These are phyloP conservation scores for Ascochyta fabae DNA, from an alignment of 2,329 filamentous ascomycete species.

Conservation along the genomic window DNA sequence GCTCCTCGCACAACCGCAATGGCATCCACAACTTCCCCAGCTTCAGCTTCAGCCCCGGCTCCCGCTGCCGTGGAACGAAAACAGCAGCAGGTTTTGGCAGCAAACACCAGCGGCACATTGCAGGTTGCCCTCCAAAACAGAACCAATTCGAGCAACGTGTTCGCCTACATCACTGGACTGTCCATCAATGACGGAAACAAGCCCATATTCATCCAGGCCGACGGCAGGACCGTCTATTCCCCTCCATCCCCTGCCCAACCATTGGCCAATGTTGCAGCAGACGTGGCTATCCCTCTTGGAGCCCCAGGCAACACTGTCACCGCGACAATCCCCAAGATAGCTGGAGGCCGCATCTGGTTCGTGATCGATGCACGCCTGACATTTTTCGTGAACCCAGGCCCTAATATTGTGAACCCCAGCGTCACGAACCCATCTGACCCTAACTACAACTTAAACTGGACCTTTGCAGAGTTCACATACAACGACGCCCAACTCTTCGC, in stretches of 20 bases:
- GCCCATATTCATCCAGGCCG: conserved; percentile 68
- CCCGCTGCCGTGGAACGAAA: conserved; percentile 6
- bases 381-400: conserved; percentile 74
- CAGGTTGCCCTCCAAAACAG: conserved; percentile 70
- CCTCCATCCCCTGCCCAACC: conserved; percentile 64
- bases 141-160: conserved; percentile 65
- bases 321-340: conserved; percentile 72
- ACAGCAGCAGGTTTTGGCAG: conserved; percentile 32
- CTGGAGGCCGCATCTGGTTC: conserved; percentile 76
- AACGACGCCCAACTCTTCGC: conserved; percentile 57
- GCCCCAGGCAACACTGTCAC: conserved; percentile 64
- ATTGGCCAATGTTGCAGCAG: conserved; percentile 59
- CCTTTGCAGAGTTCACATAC: conserved; percentile 57
- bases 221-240: conserved; percentile 70
- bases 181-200: conserved; percentile 66
- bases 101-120: conserved; percentile 53
- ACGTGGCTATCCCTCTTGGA: conserved; percentile 71
- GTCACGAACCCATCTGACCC: conserved; percentile 67
- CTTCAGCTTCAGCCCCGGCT: conserved; percentile 4
- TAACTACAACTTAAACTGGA: conserved; percentile 54
- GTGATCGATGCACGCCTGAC: conserved; percentile 65
- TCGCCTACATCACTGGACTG: conserved; percentile 74
- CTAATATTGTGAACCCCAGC: conserved; percentile 76
- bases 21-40: background rate
- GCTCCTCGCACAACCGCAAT: background rate